Evolutionary conservation across 2,329 filamentous ascomycete species (phyloP).

Genomic region (Calonectria pauciramosa): DNA sequence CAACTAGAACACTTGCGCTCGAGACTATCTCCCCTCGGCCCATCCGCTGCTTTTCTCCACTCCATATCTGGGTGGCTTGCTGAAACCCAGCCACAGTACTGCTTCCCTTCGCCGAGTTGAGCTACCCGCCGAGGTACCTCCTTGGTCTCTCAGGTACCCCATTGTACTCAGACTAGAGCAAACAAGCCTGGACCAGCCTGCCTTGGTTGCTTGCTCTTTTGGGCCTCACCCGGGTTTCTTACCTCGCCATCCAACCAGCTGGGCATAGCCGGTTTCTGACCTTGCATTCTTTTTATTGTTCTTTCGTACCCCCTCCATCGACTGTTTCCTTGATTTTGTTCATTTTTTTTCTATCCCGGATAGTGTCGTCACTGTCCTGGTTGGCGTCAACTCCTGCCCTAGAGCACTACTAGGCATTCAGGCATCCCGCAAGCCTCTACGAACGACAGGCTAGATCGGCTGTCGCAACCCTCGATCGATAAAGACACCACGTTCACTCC

Average conservation of each 20-base stretch:
- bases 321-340: constrained; percentile 30
- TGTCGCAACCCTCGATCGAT: constrained; percentile 21
- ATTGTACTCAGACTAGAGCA: constrained; percentile 8
- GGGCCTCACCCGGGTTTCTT: constrained; percentile 8
- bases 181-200: constrained; percentile 7
- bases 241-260: constrained; percentile 30
- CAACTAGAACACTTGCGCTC: not conserved
- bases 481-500: constrained; percentile 21
- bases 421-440: constrained; percentile 15
- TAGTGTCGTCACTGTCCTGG: constrained; percentile 30
- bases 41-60: constrained; percentile 22
- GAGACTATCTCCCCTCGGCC: constrained; percentile 21
- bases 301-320: constrained; percentile 36
- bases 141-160: constrained; percentile 2
- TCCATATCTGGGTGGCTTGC: constrained; percentile 21
- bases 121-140: constrained; percentile 23
- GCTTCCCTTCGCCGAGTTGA: not conserved
- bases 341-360: constrained; percentile 21
- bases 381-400: constrained; percentile 26
- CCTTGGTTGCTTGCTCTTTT: constrained; percentile 18
- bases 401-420: not conserved
- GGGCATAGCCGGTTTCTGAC: constrained; percentile 32
- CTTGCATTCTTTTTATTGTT: constrained; percentile 32
- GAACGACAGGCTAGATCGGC: constrained; percentile 18
- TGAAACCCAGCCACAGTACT: constrained; percentile 27